A percentile compares a stretch with the other conserved stretches of the same genome.
These are phyloP conservation scores for Tetracentron sinense DNA, from an alignment of 164 flowering plant species.

Conservation along the genomic window DNA sequence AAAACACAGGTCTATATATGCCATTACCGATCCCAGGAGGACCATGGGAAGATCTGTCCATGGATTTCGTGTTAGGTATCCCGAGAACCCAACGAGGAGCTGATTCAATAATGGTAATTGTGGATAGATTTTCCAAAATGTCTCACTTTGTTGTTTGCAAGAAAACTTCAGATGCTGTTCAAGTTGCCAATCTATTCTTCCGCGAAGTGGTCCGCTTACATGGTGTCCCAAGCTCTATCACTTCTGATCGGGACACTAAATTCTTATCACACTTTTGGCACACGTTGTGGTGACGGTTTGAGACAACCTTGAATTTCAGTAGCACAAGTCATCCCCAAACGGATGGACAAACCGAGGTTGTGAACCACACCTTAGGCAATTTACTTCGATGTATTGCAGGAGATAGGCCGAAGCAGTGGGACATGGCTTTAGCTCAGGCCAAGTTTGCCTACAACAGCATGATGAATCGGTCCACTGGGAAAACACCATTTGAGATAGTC, in stretches of 20 bases:
- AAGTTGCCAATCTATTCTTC: constrained; percentile 4
- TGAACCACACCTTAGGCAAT: constrained; percentile 1
- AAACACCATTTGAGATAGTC: neutral
- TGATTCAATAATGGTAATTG: neutral
- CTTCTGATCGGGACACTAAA: neutral
- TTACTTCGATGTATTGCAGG: constrained; percentile 2
- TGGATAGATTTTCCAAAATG: neutral
- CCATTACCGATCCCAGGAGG: neutral
- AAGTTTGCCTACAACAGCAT: constrained; percentile 16
- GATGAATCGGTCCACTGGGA: neutral
- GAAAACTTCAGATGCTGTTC: constrained; percentile 1
- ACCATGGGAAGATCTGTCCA: neutral
- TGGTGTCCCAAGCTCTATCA: constrained; percentile 1
- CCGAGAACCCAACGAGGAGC: too few species aligned
- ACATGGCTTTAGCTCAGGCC: neutral
- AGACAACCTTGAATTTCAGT: neutral
- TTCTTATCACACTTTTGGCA: constrained; percentile 10
- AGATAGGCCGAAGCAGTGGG: constrained; percentile 13
- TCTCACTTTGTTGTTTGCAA: constrained; percentile 5
- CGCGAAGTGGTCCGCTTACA: constrained; percentile 1
- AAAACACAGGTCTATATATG: neutral
- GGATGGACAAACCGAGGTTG: constrained; percentile 8
- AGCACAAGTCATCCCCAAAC: constrained; percentile 7
- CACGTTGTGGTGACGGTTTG: neutral
- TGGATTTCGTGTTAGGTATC: neutral